Base-by-base conservation (phyloP, 768 basidiomycete species). In the Boletus reticulatus region DNA sequence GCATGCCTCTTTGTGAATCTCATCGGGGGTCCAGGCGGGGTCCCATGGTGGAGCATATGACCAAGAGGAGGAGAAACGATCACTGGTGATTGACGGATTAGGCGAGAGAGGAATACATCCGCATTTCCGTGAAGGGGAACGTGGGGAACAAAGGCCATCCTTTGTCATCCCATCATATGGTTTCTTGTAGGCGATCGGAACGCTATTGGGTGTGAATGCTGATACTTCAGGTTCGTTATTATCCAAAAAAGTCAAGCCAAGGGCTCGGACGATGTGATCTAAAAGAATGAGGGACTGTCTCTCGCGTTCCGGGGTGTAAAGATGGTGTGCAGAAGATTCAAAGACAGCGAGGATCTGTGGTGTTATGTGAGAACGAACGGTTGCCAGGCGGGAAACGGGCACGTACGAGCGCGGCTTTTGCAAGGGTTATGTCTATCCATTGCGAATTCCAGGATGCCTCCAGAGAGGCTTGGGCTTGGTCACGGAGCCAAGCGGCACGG, bases 271-370 rank as follows among this genome's bases (percentile, higher is more conserved):
- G 53, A 91, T 82, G 31, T 77, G 75, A 65, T 92, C 90, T 32
- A 92, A 75, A 22, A 78, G 74, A 39, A 80, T 65, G 11, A 92
- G 73, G 0, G 88, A 77, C 19, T 70, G 70, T 20, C 75, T 73
- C 12, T 83, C 79, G 14, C 84, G 79, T 20, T 81, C 78, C 5
- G 80, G 75, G 20, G 78, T 79, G 65, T 89, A 80, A 42, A 80
- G 74, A 7, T 88, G 88, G 56, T 92, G 87, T 6, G 85, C 80
- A 1, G 87, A 91, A 0, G 82, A 80, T 67, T 92, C 90, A 62
- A 89, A 92, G 4, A 92, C 73, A 6, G 89, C 86, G 10, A 92
- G 77, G 47, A 92, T 82, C 89, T 89, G 57, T 34, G 5, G n/a
- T 16, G 14, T 13, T 2, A 37, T 44, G 39, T 73, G 41, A 68